Base-by-base conservation (phyloP, 108 stramenopile genomes). In the Hondaea fermentalgiana region DNA sequence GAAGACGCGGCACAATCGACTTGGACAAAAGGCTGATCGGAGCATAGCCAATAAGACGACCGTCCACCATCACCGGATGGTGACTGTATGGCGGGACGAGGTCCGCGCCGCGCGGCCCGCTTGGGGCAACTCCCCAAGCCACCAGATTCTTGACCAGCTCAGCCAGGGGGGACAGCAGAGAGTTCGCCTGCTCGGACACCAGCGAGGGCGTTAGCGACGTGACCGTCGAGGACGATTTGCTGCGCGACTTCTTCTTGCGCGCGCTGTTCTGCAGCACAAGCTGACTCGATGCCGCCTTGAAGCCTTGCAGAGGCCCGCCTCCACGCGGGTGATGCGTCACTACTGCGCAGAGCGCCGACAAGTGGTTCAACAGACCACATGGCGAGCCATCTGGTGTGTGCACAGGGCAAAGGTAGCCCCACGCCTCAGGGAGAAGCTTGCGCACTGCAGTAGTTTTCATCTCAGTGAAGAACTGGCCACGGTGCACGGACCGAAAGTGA, bases 361-460 rank as follows among this genome's bases (percentile, higher is more conserved):
- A 72, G 90, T 99, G 99, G 94, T 97, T 98, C 87, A 99, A 91
- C 60, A 99, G 92, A 64, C 99, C 99, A 92, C 99, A 99, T 12
- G 99, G 99, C 5, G 97, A 95, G 8, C 99, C 99, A 93, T 99
- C 99, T 3, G 99, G 99, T 25, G 99, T 99, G 92, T 99, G 99
- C 42, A 99, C 99, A 19, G 99, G 99, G 92, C 99, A 99, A 45
- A 99, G 90, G 89, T 98, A 99, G 12, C 98, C 98, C 98, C 98
- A 99, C 88, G 97, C 96, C 89, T 99, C 99, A 5, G 98, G 98
- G 53, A 99, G 93, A 51, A 99, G 94, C 89, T 99, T 98, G 28
- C 99, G 93, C 57, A 99, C 99, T 8, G 97, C 95, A 0, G 99
- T 99, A 43, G 98, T 99, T 90, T 99, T 99, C 99, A 99, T 99